Base-by-base conservation (phyloP, 2,329 filamentous ascomycete genomes). In the Nemania bipapillata region DNA sequence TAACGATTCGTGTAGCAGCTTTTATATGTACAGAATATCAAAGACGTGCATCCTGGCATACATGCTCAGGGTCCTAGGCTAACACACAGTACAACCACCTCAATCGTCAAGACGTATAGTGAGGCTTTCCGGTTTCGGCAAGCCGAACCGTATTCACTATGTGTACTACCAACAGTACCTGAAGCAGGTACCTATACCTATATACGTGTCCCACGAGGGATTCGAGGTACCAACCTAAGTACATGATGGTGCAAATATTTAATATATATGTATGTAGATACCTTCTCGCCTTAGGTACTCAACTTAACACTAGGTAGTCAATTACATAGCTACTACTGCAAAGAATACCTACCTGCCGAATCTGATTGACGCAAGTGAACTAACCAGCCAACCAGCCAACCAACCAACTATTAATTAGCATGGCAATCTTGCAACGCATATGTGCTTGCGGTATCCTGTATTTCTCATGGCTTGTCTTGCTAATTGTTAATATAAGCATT, bases 81-180 rank as follows among this genome's bases (percentile, higher is more conserved):
- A 60, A 52, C 32, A 40, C 49, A 59, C 53, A 22, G 47, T 68
- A 68, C 56, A 54, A 40, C 5, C 24, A 61, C n/a, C n/a, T 40
- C 24, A 52, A 30, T n/a, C n/a, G n/a, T n/a, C n/a, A n/a, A n/a
- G n/a, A n/a, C n/a, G n/a, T n/a, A n/a, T 17, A 32, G 28, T 20
- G 32, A 52, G 58, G 63, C 47, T 61, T 69, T 54, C 67, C 67
- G 67, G 53, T 59, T 69, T 67, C 59, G 67, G 67, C 59, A 69
- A 69, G 30, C 67, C 67, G 67, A 61, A 56, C 22, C 12, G 8
- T 35, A 54, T 49, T 30, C 28, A 35, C 7, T 17, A n/a, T n/a
- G n/a, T n/a, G n/a, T n/a, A n/a, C n/a, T n/a, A n/a, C n/a, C n/a
- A n/a, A n/a, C n/a, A n/a, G n/a, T n/a, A n/a, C n/a, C n/a, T n/a